phyloP scores from a whole-genome alignment of 306 rosid genomes.

The Fragaria vesca region DNA sequence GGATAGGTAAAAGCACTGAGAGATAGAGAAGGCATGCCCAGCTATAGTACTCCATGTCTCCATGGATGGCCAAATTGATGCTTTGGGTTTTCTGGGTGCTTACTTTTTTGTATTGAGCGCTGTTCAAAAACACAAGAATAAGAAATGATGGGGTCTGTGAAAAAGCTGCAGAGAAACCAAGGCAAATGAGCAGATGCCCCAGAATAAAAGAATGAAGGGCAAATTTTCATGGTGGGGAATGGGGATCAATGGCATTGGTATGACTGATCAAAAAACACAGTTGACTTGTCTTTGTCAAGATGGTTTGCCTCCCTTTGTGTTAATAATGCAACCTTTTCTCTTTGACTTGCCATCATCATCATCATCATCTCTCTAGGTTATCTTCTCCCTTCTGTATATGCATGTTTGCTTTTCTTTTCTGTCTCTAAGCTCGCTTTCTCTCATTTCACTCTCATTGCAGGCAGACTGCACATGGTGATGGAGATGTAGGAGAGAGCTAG shows the following conservation, averaged over 20 bases:
- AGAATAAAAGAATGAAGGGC: conserved; percentile 19
- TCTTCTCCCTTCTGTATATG: too few species aligned
- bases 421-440: too few species aligned
- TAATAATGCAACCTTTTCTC: conserved; percentile 42
- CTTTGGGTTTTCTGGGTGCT: conserved; percentile 26
- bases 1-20: not conserved
- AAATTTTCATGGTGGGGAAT: conserved; percentile 26
- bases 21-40: conserved; percentile 9
- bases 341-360: conserved; percentile 36
- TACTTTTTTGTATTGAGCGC: conserved; percentile 35
- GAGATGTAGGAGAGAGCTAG: not conserved
- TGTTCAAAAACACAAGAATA: not conserved
- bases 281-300: conserved; percentile 58
- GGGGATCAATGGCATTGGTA: not conserved
- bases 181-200: conserved; percentile 21
- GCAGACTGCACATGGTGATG: too few species aligned
- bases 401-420: too few species aligned
- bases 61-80: conserved; percentile 4
- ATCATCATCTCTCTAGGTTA: too few species aligned
- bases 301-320: conserved; percentile 27
- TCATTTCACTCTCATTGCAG: too few species aligned
- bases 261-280: conserved; percentile 23
- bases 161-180: conserved; percentile 40
- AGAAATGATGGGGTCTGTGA: conserved; percentile 24
- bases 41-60: not conserved